These are phyloP conservation scores for Glycine latifolia DNA, from an alignment of 306 rosid genomes.

Conservation along the genomic window DNA sequence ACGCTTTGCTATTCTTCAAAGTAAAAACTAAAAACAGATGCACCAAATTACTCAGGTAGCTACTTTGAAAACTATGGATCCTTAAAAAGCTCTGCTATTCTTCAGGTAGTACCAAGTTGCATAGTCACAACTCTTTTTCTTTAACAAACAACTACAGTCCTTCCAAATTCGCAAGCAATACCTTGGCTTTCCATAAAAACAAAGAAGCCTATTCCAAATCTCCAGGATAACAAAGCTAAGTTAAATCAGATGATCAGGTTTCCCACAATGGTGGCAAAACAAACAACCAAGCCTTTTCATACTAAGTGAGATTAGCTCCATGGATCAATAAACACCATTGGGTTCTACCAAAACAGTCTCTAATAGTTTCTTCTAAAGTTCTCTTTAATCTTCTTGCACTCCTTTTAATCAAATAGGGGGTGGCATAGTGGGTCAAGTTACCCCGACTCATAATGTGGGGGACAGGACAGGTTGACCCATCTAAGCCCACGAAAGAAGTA, in stretches of 20 bases:
- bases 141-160: not conserved
- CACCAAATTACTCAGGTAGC: conserved; percentile 25
- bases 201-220: conserved; percentile 17
- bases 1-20: not conserved
- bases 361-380: conserved; percentile 5
- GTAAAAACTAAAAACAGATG: conserved; percentile 1
- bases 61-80: conserved; percentile 23
- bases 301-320: not conserved
- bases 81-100: conserved; percentile 11
- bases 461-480: too few relatives aligned
- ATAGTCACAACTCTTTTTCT: conserved; percentile 4
- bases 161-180: not conserved
- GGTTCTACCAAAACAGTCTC: not conserved
- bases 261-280: conserved; percentile 6
- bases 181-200: conserved; percentile 24
- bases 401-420: not conserved
- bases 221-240: not conserved
- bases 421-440: too few relatives aligned
- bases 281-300: not conserved
- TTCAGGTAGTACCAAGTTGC: conserved; percentile 24
- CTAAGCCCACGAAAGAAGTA: too few relatives aligned
- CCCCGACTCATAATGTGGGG: too few relatives aligned
- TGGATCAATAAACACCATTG: not conserved
- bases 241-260: conserved; percentile 28
- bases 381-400: not conserved